Percentiles rank a stretch among this genome's conserved stretches.
Conservation (phyloP, 257 asterid genomes). For the Ocimum tenuiflorum region DNA sequence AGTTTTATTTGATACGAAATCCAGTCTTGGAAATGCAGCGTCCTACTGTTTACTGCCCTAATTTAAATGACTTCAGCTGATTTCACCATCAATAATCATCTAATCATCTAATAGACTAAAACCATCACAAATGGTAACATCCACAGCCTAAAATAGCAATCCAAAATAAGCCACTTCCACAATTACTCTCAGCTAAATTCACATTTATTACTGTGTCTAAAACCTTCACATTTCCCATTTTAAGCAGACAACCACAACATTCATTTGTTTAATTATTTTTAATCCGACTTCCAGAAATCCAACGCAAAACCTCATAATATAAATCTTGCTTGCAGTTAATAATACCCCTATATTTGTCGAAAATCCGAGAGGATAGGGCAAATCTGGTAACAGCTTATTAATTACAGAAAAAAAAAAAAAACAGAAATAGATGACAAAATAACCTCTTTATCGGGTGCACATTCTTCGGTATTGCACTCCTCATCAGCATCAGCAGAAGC, state of each 20-base stretch:
- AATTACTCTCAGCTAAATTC: neutral
- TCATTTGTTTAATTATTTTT: too few relatives aligned
- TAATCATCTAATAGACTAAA: neutral
- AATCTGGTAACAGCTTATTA: neutral
- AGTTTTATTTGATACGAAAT: too few relatives aligned
- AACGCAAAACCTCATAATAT: neutral
- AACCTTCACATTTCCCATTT: too few relatives aligned
- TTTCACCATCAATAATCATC: neutral
- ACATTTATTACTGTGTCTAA: neutral
- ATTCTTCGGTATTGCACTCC: conserved; percentile 79
- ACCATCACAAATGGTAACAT: neutral
- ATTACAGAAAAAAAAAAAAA: neutral
- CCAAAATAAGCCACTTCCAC: neutral
- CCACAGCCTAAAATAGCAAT: neutral
- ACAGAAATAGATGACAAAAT: neutral
- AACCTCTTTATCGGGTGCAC: conserved; percentile 98
- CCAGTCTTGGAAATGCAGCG: too few relatives aligned
- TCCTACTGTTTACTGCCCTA: too few relatives aligned
- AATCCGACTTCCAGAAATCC: neutral
- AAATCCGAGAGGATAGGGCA: neutral
- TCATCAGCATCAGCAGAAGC: conserved; percentile 51
- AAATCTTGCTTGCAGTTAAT: neutral
- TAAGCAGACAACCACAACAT: neutral
- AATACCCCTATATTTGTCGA: neutral
- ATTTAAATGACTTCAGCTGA: neutral